Conservation (phyloP, 2,329 filamentous ascomycete species). For the Zymoseptoria passerinii region DNA sequence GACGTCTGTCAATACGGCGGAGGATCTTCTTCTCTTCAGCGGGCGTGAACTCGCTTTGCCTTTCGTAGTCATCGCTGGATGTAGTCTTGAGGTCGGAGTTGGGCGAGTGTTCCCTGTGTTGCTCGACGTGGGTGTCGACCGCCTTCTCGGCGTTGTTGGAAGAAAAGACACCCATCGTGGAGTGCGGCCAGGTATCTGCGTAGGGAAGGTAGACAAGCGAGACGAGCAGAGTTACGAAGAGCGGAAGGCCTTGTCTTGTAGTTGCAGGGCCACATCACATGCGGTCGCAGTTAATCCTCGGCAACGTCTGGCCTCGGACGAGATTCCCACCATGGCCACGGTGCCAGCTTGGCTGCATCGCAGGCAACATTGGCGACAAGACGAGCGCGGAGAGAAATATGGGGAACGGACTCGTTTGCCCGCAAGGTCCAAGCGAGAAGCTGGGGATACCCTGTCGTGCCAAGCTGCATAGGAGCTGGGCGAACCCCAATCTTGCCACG, state of each 20-base stretch:
- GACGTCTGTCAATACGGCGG: slow-evolving; percentile 53
- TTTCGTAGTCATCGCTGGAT: background rate
- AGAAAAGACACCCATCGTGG: background rate
- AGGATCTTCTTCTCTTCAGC: slow-evolving; percentile 45
- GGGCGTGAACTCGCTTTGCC: slow-evolving; percentile 14
- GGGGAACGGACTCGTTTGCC: background rate
- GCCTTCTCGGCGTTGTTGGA: slow-evolving; percentile 4
- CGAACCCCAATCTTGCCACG: background rate
- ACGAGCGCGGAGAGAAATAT: background rate
- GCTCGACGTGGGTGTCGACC: slow-evolving; percentile 6
- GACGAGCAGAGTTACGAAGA: background rate
- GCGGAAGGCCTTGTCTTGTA: background rate
- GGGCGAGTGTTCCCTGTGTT: slow-evolving; percentile 1
- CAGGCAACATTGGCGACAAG: background rate
- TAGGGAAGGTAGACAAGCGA: background rate
- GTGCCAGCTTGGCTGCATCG: background rate
- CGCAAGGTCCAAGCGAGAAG: background rate
- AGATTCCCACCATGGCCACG: background rate
- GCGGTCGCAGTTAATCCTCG: background rate
- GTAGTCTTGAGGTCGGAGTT: slow-evolving; percentile 1
- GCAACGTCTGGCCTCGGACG: background rate
- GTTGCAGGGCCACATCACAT: background rate
- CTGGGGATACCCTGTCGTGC: background rate
- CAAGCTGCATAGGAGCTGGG: background rate
- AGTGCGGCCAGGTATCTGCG: background rate